Percentiles rank a stretch among this genome's conserved stretches.
Evolutionary conservation across 345 rosid species (phyloP).

Genomic region (Euclidium syriacum): DNA sequence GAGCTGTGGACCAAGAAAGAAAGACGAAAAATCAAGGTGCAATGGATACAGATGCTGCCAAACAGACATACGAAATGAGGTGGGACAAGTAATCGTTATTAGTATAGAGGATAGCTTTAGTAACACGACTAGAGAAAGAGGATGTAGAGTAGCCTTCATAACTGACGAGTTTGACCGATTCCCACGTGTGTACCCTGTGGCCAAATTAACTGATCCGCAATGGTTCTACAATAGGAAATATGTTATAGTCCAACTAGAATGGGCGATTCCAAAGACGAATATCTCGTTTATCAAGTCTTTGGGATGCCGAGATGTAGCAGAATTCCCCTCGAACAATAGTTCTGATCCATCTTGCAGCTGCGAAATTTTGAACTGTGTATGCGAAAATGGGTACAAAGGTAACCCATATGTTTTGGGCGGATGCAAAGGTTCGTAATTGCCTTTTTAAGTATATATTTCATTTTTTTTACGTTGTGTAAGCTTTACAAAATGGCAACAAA

Average conservation of each 20-base stretch:
- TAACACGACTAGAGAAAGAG: not conserved
- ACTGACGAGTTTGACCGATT: not conserved
- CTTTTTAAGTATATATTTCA: not conserved
- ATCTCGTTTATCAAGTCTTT: not conserved
- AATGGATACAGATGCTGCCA: slow-evolving; percentile 27
- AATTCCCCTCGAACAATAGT: not conserved
- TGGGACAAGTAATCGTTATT: not conserved
- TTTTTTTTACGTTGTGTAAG: not conserved
- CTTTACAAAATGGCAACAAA: not conserved
- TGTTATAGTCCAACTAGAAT: slow-evolving; percentile 5
- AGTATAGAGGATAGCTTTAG: not conserved
- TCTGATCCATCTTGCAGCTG: not conserved
- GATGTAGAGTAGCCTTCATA: slow-evolving; percentile 7
- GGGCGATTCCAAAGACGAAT: slow-evolving; percentile 12
- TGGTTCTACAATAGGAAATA: not conserved
- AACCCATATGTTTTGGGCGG: slow-evolving; percentile 19
- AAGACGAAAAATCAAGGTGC: not conserved
- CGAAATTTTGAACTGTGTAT: slow-evolving; percentile 20
- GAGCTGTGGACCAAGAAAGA: not conserved
- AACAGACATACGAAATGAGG: not conserved
- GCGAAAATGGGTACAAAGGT: slow-evolving; percentile 23
- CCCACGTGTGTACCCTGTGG: too few relatives aligned
- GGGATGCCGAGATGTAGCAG: not conserved
- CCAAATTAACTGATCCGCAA: not conserved
- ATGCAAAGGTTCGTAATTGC: slow-evolving; percentile 25